Conservation (phyloP, 768 basidiomycete species). For the Suillus placidus region DNA sequence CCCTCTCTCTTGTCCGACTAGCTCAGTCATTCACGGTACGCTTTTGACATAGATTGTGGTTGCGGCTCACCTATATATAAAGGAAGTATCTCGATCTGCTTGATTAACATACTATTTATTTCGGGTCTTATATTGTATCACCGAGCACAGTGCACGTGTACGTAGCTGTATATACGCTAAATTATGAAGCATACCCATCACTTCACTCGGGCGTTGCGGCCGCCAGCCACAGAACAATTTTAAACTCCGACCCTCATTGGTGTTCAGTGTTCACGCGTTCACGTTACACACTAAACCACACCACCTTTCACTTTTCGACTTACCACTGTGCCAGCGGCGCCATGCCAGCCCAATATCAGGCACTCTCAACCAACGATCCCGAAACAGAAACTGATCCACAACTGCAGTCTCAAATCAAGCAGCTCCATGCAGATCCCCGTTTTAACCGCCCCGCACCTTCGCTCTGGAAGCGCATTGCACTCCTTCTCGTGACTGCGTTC, state of each 20-base stretch:
- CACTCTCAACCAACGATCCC: conserved; percentile 2
- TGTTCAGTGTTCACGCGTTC: background rate
- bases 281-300: background rate
- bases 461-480: conserved; percentile 47
- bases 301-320: background rate
- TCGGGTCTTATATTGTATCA: background rate
- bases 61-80: background rate
- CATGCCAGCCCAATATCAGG: conserved; percentile 2
- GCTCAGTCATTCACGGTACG: background rate
- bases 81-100: background rate
- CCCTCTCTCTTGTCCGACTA: background rate
- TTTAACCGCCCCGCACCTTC: conserved; percentile 45
- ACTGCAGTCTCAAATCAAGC: conserved; percentile 5
- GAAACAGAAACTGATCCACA: background rate
- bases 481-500: conserved; percentile 44
- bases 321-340: background rate
- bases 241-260: background rate
- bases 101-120: background rate
- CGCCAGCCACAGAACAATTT: background rate
- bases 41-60: background rate
- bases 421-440: conserved; percentile 27
- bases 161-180: background rate
- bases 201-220: background rate
- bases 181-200: background rate
- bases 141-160: background rate